Percentiles rank a stretch among this genome's conserved stretches.
Conservation (phyloP, 768 basidiomycete species). For the Polyporus arcularius region DNA sequence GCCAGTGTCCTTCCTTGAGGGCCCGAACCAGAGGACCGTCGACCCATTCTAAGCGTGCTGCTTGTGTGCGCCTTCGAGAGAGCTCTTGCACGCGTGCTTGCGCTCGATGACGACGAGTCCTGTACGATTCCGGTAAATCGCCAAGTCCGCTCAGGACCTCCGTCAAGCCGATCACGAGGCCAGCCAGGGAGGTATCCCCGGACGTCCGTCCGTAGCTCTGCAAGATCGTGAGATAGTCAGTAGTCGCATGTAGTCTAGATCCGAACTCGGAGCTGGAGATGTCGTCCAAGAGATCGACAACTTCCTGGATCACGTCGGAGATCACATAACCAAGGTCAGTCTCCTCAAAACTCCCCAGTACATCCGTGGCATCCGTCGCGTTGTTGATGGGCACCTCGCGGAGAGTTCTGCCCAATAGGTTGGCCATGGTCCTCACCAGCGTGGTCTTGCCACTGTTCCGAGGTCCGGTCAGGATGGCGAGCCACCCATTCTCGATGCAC, state of each 20-base stretch:
- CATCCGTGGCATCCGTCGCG: constrained; percentile 90
- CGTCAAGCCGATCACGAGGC: neutral
- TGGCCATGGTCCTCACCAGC: constrained; percentile 68
- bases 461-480: constrained; percentile 84
- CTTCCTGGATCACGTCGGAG: constrained; percentile 39
- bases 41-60: constrained; percentile 86
- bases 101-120: constrained; percentile 17
- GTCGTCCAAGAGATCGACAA: constrained; percentile 30
- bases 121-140: constrained; percentile 9
- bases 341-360: constrained; percentile 96
- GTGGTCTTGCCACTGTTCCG: constrained; percentile 78
- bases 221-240: neutral
- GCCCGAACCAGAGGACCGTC: constrained; percentile 91
- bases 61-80: constrained; percentile 26
- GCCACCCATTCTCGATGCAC: constrained; percentile 77
- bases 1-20: constrained; percentile 86
- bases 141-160: constrained; percentile 32
- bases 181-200: neutral
- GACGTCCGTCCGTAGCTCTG: constrained; percentile 14
- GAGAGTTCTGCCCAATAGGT: constrained; percentile 66
- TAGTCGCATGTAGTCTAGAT: neutral
- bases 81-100: constrained; percentile 27
- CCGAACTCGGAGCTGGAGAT: constrained; percentile 11
- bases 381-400: constrained; percentile 78
- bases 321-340: constrained; percentile 55